These are phyloP conservation scores for Hyphopichia wangnamkhiaoensis DNA, from an alignment of 1,139 yeast genomes.

Conservation along the genomic window DNA sequence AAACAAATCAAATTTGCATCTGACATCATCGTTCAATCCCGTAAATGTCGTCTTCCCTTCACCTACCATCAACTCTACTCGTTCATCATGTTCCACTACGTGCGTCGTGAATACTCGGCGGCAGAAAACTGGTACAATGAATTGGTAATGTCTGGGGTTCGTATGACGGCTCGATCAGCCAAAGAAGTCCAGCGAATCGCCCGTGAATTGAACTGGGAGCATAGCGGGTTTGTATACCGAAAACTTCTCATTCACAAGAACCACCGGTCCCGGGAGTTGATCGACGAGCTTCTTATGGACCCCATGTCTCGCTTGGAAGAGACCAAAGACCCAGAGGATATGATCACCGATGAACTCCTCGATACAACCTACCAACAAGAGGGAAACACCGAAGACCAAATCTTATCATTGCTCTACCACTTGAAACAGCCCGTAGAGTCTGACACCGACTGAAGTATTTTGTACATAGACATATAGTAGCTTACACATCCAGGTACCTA, in stretches of 20 bases:
- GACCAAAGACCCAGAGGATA: conserved; percentile 14
- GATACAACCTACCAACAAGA: conserved; percentile 1
- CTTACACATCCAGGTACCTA: background rate
- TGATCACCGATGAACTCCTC: conserved; percentile 24
- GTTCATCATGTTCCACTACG: conserved; percentile 38
- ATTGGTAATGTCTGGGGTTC: conserved; percentile 33
- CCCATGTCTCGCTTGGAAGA: conserved; percentile 18
- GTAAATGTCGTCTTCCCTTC: conserved; percentile 30
- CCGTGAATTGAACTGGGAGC: conserved; percentile 37
- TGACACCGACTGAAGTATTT: background rate
- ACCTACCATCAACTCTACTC: conserved; percentile 46
- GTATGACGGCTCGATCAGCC: conserved; percentile 26
- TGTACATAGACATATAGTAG: too few species aligned
- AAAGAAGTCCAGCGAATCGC: conserved; percentile 37
- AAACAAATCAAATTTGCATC: conserved; percentile 39
- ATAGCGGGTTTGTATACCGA: conserved; percentile 34
- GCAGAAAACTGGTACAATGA: conserved; percentile 45
- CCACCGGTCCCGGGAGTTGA: conserved; percentile 21
- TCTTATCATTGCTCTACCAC: conserved; percentile 5
- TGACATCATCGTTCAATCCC: conserved; percentile 25
- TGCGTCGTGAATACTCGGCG: conserved; percentile 26
- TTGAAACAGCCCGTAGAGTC: background rate
- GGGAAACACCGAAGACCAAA: conserved; percentile 20
- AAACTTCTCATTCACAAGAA: conserved; percentile 26
- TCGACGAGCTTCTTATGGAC: conserved; percentile 22